Evolutionary conservation across 2,329 filamentous ascomycete species (phyloP).

Genomic region (Xylaria multiplex): DNA sequence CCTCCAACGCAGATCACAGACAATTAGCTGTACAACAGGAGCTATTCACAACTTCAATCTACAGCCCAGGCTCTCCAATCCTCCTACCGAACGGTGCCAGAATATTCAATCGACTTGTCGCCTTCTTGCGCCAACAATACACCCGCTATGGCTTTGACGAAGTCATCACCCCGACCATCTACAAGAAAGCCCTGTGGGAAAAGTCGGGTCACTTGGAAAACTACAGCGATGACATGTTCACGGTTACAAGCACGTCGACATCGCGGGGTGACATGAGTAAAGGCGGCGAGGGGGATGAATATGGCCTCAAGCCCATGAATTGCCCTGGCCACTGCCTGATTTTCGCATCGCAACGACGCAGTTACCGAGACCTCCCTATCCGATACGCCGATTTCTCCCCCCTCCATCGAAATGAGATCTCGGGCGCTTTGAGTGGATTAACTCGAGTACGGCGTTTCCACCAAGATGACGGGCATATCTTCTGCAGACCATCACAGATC

Average conservation of each 20-base stretch:
- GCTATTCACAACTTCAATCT: slow-evolving; percentile 80
- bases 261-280: slow-evolving; percentile 50
- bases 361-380: slow-evolving; percentile 89
- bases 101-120: slow-evolving; percentile 84
- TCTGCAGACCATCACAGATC: slow-evolving; percentile 71
- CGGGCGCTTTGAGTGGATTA: slow-evolving; percentile 87
- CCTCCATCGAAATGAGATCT: slow-evolving; percentile 93
- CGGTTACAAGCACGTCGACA: slow-evolving; percentile 69
- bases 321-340: slow-evolving; percentile 94
- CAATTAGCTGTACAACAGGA: slow-evolving; percentile 72
- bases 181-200: slow-evolving; percentile 88
- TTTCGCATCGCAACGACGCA: slow-evolving; percentile 83
- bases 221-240: slow-evolving; percentile 93
- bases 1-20: slow-evolving; percentile 63
- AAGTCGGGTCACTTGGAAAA: slow-evolving; percentile 89
- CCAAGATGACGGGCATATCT: slow-evolving; percentile 96
- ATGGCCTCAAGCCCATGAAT: slow-evolving; percentile 95
- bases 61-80: slow-evolving; percentile 86
- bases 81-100: slow-evolving; percentile 84
- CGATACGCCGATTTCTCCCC: slow-evolving; percentile 96
- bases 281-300: slow-evolving; percentile 48
- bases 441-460: slow-evolving; percentile 94
- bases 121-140: slow-evolving; percentile 86
- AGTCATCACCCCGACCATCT: slow-evolving; percentile 89
- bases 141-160: slow-evolving; percentile 86